Evolutionary conservation across 1,284 basidiomycete species (phyloP).

Genomic region (Sanghuangporus weigelae): DNA sequence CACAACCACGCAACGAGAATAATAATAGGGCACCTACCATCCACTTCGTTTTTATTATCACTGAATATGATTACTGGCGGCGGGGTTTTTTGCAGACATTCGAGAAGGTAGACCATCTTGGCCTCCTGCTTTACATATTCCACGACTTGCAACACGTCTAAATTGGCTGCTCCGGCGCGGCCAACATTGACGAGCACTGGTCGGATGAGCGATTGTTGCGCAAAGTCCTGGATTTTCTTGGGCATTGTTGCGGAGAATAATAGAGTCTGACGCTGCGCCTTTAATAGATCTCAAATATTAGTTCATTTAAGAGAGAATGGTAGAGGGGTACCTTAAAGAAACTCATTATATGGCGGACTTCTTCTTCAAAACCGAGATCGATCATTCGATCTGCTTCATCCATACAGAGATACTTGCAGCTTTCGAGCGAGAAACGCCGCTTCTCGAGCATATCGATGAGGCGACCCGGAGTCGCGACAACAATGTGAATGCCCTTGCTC

Average conservation of each 20-base stretch:
- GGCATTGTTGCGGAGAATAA: constrained; percentile 99
- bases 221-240: constrained; percentile 97
- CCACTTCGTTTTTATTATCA: constrained; percentile 99
- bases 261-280: constrained; percentile 95
- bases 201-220: constrained; percentile 88
- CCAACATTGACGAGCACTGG: constrained; percentile 97
- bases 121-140: constrained; percentile 99
- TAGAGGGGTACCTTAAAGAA: constrained; percentile 76
- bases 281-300: constrained; percentile 18
- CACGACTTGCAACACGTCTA: constrained; percentile 96
- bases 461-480: constrained; percentile 93
- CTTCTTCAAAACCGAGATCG: constrained; percentile 98
- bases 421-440: constrained; percentile 85
- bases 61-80: constrained; percentile 98
- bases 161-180: constrained; percentile 93
- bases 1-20: background rate
- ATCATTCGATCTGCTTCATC: constrained; percentile 99
- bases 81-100: constrained; percentile 97
- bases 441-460: constrained; percentile 98
- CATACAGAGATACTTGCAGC: constrained; percentile 94
- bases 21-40: constrained; percentile 50
- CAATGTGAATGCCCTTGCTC: constrained; percentile 89
- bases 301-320: background rate
- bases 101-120: constrained; percentile 98
- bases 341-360: constrained; percentile 97